Evolutionary conservation across 2,329 filamentous ascomycete species (phyloP).

Genomic region (Thielaviopsis populi): DNA sequence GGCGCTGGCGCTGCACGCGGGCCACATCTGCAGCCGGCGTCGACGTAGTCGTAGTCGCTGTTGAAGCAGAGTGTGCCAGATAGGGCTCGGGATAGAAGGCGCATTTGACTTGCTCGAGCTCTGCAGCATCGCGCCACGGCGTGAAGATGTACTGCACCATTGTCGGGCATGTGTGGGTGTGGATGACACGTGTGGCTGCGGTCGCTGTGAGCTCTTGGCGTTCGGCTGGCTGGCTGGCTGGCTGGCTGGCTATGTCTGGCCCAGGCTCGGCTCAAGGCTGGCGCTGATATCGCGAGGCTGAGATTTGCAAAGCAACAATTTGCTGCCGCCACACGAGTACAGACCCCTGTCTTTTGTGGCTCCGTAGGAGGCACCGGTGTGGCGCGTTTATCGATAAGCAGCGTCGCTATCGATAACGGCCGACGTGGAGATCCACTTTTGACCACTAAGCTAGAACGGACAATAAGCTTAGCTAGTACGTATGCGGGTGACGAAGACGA

Average conservation of each 20-base stretch:
- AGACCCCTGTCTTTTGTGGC: too few relatives aligned
- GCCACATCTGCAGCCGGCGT: conserved; percentile 2
- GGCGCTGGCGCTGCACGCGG: conserved; percentile 15
- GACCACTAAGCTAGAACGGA: conserved; percentile 8
- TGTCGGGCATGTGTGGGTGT: neutral
- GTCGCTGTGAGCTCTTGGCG: too few relatives aligned
- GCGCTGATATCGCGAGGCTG: neutral
- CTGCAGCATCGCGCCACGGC: conserved; percentile 51
- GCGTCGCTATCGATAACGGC: conserved; percentile 19
- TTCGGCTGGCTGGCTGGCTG: too few relatives aligned
- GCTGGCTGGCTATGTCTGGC: neutral
- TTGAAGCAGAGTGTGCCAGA: neutral
- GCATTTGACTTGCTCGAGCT: conserved; percentile 49
- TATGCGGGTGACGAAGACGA: neutral
- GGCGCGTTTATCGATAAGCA: too few relatives aligned
- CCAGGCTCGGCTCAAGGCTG: neutral
- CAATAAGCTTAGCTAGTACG: neutral
- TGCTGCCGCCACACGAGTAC: too few relatives aligned
- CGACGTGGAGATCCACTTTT: conserved; percentile 19
- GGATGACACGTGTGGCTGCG: too few relatives aligned
- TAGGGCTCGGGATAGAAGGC: conserved; percentile 39
- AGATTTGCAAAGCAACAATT: neutral
- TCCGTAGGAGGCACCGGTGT: too few relatives aligned
- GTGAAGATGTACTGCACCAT: conserved; percentile 62
- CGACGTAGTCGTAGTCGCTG: neutral